Evolutionary conservation across 164 flowering plant genomes (phyloP), one percentile per base, ranked within the genome.

Genomic region (Nelumbo lutea): DNA sequence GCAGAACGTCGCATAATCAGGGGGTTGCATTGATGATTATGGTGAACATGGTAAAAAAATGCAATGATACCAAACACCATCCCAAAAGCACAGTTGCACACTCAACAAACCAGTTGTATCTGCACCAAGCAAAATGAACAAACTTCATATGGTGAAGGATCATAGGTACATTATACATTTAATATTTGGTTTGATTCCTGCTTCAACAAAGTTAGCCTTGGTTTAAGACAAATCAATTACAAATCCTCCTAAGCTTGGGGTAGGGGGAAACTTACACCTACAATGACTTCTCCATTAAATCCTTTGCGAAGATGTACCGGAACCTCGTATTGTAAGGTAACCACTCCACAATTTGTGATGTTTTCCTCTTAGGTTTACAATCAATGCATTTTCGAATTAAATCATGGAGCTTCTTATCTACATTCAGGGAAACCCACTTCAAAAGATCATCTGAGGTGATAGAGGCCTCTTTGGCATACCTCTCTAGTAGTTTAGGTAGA

Each of bases 261-360:
- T 27, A 45, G 62, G 8, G n/a, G 59, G 8, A 27, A 27, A 27
- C 58, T 81, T 79, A 81, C 56, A 78, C 51, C 85, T 84, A 86
- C 84, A 88, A 82, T 68, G 92, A 85, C 73, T 85, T 90, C 73
- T 85, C 88, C 2, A 83, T 77, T 50, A 90, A 79, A 40, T 85
- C 93, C 79, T 78, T 81, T 0, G 89, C 73, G 52, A 90, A 81
- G 9, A 79, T 70, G 69, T 90, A 92, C 51, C 88, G 79, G 62
- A 92, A 90, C 72, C 79, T 86, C 48, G 90, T 79, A 75, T 76
- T 81, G 79, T 90, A 87, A 59, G 97, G 96, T 55, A 83, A 57
- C 97, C 97, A 92, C 62, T 90, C 91, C 43, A 84, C 82, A 69
- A 83, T 72, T 68, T 84, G 88, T 8, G 89, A 85, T 11, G 81